A percentile compares a stretch with the other conserved stretches of the same genome.
Evolutionary conservation across 2,329 filamentous ascomycete species (phyloP).

Genomic region (Ceratocystis harringtonii): DNA sequence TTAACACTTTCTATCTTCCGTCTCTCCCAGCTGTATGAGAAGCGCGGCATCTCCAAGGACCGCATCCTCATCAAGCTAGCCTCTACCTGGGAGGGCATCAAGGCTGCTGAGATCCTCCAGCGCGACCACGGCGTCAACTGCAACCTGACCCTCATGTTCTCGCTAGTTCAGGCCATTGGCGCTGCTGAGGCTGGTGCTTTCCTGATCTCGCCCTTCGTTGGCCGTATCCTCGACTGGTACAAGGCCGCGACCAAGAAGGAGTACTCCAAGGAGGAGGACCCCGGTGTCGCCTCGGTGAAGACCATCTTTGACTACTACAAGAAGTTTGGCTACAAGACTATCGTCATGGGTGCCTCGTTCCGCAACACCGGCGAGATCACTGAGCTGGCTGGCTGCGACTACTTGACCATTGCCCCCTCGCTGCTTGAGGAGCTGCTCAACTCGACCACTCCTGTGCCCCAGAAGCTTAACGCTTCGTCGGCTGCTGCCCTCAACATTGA

Average conservation of each 20-base stretch:
- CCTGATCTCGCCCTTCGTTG: constrained; percentile 98
- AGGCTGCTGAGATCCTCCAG: constrained; percentile 94
- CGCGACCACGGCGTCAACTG: constrained; percentile 90
- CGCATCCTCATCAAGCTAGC: constrained; percentile 97
- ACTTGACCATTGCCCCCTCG: constrained; percentile 62
- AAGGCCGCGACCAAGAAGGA: constrained; percentile 93
- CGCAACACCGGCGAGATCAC: constrained; percentile 92
- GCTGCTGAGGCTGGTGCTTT: constrained; percentile 89
- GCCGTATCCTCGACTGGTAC: constrained; percentile 98
- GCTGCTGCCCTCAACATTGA: constrained; percentile 58
- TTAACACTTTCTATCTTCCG: constrained; percentile 6
- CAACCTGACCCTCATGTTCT: constrained; percentile 99
- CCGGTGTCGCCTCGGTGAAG: constrained; percentile 88
- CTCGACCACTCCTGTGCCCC: constrained; percentile 63
- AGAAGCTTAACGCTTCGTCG: constrained; percentile 70
- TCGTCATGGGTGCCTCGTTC: constrained; percentile 99
- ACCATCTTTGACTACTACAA: constrained; percentile 99
- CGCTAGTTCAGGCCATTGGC: constrained; percentile 80
- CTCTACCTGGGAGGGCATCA: constrained; percentile 98
- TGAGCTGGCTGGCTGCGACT: constrained; percentile 95
- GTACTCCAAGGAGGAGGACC: constrained; percentile 79
- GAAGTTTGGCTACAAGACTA: constrained; percentile 98
- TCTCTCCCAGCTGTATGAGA: constrained; percentile 67
- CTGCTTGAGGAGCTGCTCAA: constrained; percentile 89
- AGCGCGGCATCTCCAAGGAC: constrained; percentile 79